These are phyloP conservation scores for Melampsora occidentalis DNA, from an alignment of 1,284 basidiomycete genomes.

Conservation along the genomic window DNA sequence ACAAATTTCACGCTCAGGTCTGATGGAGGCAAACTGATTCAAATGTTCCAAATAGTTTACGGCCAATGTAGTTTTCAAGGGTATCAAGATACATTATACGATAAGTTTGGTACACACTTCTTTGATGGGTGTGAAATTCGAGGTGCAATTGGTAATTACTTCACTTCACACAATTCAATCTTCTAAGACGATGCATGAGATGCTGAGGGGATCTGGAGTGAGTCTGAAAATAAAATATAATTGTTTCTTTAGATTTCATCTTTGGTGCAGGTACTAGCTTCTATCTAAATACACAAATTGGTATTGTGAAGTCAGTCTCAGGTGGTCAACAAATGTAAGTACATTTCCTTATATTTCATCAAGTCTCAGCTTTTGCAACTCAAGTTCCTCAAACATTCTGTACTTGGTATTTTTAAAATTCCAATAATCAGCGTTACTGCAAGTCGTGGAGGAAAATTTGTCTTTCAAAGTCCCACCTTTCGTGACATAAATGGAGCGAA, in stretches of 20 bases:
- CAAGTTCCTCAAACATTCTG: too few relatives aligned
- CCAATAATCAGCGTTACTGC: not conserved
- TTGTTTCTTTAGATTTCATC: conserved; percentile 30
- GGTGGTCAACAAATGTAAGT: too few relatives aligned
- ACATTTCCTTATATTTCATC: too few relatives aligned
- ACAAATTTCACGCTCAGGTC: not conserved
- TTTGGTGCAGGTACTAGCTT: conserved; percentile 19
- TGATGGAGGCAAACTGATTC: not conserved
- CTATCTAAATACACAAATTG: not conserved
- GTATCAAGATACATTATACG: conserved; percentile 41
- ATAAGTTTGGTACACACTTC: conserved; percentile 18
- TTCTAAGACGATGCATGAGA: not conserved
- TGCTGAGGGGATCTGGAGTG: too few relatives aligned
- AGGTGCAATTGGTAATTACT: conserved; percentile 24
- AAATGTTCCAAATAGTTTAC: not conserved
- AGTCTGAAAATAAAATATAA: too few relatives aligned
- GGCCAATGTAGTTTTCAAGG: conserved; percentile 34
- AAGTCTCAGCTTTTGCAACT: too few relatives aligned
- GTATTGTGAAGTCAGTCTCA: too few relatives aligned
- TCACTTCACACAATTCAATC: not conserved
- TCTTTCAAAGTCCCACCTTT: not conserved
- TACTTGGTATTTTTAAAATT: too few relatives aligned
- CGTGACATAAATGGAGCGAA: not conserved
- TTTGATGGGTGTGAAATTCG: conserved; percentile 29
- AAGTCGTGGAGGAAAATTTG: not conserved